Percentiles rank a stretch among this genome's conserved stretches.
phyloP scores from a whole-genome alignment of 2,329 filamentous ascomycete species.

The Trichoderma sp. region DNA sequence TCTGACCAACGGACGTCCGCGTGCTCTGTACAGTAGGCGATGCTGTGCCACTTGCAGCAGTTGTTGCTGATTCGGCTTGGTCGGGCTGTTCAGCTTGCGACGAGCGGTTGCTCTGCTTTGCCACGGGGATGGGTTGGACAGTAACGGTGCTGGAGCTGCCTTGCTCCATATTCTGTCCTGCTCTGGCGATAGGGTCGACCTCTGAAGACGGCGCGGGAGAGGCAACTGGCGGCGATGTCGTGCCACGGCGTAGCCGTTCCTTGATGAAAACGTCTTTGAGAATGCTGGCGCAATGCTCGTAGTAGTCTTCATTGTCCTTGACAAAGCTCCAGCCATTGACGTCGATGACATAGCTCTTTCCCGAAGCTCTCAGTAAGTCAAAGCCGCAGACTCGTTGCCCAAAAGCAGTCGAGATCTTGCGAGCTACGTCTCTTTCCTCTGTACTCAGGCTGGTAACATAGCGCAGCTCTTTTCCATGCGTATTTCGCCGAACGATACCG shows the following conservation, averaged over 20 bases:
- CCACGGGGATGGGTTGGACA: constrained; percentile 30
- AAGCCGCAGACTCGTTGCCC: constrained; percentile 96
- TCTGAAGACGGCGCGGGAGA: constrained; percentile 50
- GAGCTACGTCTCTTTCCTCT: constrained; percentile 82
- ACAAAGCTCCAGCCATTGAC: constrained; percentile 99
- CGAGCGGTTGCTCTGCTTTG: constrained; percentile 33
- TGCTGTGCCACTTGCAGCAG: constrained; percentile 34
- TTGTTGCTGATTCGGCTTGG: constrained; percentile 31
- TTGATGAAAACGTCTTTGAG: constrained; percentile 84
- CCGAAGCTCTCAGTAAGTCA: constrained; percentile 82
- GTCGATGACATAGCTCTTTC: constrained; percentile 95
- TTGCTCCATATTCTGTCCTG: constrained; percentile 39
- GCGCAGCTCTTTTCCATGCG: constrained; percentile 93
- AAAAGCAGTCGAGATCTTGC: constrained; percentile 87
- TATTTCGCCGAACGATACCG: constrained; percentile 91
- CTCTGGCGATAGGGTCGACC: constrained; percentile 44
- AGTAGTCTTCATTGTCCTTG: constrained; percentile 98
- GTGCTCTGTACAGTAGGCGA: constrained; percentile 39
- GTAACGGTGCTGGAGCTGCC: constrained; percentile 27
- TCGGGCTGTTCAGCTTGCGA: constrained; percentile 33
- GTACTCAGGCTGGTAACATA: constrained; percentile 85
- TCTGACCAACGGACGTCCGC: constrained; percentile 40
- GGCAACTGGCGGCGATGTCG: constrained; percentile 59
- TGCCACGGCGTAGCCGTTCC: constrained; percentile 67
- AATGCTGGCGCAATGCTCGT: constrained; percentile 85